Conservation (phyloP, 495 filamentous ascomycete genomes). For the Hyphodiscus hymeniophilus region DNA sequence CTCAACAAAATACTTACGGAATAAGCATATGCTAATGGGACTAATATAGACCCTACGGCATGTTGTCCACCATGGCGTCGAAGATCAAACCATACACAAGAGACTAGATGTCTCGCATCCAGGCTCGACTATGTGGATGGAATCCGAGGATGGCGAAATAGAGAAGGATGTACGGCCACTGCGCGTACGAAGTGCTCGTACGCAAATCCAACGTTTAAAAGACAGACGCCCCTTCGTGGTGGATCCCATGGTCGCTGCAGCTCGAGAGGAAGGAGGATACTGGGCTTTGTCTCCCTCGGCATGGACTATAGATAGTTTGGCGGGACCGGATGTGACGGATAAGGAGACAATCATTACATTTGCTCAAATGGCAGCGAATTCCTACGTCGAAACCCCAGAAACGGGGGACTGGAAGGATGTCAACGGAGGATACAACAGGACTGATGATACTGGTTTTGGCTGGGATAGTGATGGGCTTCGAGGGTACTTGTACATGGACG, state of each 20-base stretch:
- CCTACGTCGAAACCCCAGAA: slow-evolving; percentile 68
- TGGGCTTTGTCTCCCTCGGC: slow-evolving; percentile 54
- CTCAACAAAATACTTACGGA: neutral
- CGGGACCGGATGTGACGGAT: slow-evolving; percentile 76
- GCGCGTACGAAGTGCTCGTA: slow-evolving; percentile 47
- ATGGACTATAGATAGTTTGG: slow-evolving; percentile 76
- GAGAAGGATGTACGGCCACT: slow-evolving; percentile 36
- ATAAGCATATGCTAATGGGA: slow-evolving; percentile 9
- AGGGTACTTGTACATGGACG: slow-evolving; percentile 85
- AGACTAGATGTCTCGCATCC: slow-evolving; percentile 58
- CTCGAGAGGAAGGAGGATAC: slow-evolving; percentile 52
- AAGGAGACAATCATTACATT: slow-evolving; percentile 77
- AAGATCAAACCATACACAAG: slow-evolving; percentile 61
- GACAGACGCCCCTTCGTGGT: slow-evolving; percentile 70
- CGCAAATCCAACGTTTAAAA: slow-evolving; percentile 69
- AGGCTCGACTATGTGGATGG: slow-evolving; percentile 52
- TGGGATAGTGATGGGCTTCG: slow-evolving; percentile 86
- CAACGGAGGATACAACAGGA: slow-evolving; percentile 70
- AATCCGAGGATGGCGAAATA: slow-evolving; percentile 47
- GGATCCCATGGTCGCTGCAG: slow-evolving; percentile 63
- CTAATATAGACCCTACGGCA: slow-evolving; percentile 65
- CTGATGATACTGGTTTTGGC: slow-evolving; percentile 80
- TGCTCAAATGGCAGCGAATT: slow-evolving; percentile 79
- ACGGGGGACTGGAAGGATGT: slow-evolving; percentile 79
- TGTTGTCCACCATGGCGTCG: slow-evolving; percentile 80